Percentiles rank a stretch among this genome's conserved stretches.
phyloP scores from a whole-genome alignment of 257 asterid genomes.

The Fraxinus anomala region DNA sequence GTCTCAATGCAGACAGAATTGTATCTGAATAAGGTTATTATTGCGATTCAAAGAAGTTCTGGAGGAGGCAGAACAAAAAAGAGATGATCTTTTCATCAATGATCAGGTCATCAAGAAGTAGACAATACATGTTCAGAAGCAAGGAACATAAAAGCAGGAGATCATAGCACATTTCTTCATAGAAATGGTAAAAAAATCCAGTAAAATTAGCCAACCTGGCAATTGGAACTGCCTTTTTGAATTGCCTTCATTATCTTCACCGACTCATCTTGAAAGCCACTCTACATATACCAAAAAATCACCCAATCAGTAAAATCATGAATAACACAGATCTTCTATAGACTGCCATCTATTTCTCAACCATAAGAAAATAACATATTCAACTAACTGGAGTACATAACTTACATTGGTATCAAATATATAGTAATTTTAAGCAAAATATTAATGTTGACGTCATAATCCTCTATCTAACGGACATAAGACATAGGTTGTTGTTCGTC shows the following conservation, averaged over 20 bases:
- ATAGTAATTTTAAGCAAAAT: background rate
- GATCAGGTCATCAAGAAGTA: background rate
- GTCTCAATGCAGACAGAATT: background rate
- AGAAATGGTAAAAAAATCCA: constrained; percentile 7
- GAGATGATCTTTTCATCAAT: constrained; percentile 18
- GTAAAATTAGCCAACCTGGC: constrained; percentile 66
- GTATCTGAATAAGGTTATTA: background rate
- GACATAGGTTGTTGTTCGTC: background rate
- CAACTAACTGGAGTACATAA: background rate
- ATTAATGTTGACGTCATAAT: background rate
- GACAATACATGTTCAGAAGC: background rate
- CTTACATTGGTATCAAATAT: constrained; percentile 1
- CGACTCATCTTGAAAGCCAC: constrained; percentile 84
- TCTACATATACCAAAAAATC: constrained; percentile 40
- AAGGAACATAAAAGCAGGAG: background rate
- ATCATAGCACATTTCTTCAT: background rate
- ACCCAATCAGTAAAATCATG: constrained; percentile 11
- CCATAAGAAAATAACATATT: background rate
- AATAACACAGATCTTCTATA: background rate
- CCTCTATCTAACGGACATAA: background rate
- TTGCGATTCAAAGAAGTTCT: background rate
- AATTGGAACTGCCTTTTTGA: constrained; percentile 44
- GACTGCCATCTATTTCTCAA: constrained; percentile 2
- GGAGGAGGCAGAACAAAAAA: constrained; percentile 6
- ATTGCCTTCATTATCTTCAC: constrained; percentile 67